These are phyloP conservation scores for Collybiopsis luxurians DNA, from an alignment of 768 basidiomycete genomes.

Conservation along the genomic window DNA sequence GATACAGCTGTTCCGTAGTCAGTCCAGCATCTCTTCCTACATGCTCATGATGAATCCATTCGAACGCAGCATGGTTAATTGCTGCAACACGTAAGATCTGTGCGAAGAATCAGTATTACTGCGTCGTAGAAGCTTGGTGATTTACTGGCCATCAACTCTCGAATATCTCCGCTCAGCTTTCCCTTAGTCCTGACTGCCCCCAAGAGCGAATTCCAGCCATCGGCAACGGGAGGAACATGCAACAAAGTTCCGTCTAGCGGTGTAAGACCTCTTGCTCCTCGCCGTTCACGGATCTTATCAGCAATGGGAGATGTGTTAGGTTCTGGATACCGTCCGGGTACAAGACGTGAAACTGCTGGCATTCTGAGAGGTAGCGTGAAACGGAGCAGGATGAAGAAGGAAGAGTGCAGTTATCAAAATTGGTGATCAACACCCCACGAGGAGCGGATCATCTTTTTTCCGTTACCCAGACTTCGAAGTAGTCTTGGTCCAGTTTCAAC, in stretches of 20 bases:
- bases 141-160: constrained; percentile 46
- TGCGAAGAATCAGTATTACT: not conserved
- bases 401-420: no score
- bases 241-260: constrained; percentile 48
- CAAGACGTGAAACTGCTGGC: constrained; percentile 35
- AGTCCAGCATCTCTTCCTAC: constrained; percentile 50
- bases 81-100: constrained; percentile 53
- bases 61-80: constrained; percentile 46
- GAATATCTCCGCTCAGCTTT: constrained; percentile 41
- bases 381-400: no score
- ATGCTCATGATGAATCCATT: constrained; percentile 57
- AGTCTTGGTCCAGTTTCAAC: no score
- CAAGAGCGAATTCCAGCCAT: constrained; percentile 49
- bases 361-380: no score
- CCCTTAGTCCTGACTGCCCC: constrained; percentile 49
- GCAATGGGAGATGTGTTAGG: constrained; percentile 41
- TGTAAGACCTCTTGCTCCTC: constrained; percentile 47
- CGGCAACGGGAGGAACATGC: constrained; percentile 45
- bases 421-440: no score
- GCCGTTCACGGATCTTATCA: constrained; percentile 47
- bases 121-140: no score
- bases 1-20: constrained; percentile 49
- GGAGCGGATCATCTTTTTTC: no score
- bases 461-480: no score
- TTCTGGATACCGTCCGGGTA: constrained; percentile 42